phyloP scores from a whole-genome alignment of 371 early-diverging fungal species.

The Umbelopsis sp. region DNA sequence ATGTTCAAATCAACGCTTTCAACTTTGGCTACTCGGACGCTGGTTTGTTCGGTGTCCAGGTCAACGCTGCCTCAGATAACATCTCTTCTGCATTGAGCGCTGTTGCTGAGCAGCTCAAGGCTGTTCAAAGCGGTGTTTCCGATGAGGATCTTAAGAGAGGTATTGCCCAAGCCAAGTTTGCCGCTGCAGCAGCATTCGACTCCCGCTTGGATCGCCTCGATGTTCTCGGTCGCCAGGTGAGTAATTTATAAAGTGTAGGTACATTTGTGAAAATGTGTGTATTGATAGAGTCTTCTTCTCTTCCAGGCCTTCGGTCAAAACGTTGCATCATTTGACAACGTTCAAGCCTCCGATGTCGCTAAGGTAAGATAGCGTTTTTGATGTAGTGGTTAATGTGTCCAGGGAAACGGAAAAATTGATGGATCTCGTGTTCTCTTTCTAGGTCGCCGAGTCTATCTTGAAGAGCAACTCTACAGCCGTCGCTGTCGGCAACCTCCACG shows the following conservation, averaged over 20 bases:
- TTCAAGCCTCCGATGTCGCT: constrained; percentile 66
- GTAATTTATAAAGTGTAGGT: constrained; percentile 18
- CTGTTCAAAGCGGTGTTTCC: constrained; percentile 58
- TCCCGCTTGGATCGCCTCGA: constrained; percentile 63
- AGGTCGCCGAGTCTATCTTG: constrained; percentile 72
- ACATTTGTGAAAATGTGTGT: not conserved
- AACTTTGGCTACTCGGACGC: constrained; percentile 91
- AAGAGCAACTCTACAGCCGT: constrained; percentile 81
- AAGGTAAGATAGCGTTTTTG: constrained; percentile 43
- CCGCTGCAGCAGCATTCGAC: constrained; percentile 66
- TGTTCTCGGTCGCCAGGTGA: constrained; percentile 52
- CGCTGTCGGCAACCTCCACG: constrained; percentile 76
- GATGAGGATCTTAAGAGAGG: constrained; percentile 78
- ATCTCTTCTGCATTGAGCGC: constrained; percentile 66
- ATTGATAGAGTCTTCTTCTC: not conserved
- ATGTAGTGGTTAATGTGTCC: no score
- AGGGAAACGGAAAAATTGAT: no score
- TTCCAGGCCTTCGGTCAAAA: constrained; percentile 53
- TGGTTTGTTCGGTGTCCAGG: constrained; percentile 88
- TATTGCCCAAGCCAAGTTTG: constrained; percentile 85
- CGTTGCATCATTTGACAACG: constrained; percentile 60
- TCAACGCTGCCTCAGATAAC: constrained; percentile 65
- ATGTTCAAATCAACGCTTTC: constrained; percentile 75
- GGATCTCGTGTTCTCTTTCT: no score
- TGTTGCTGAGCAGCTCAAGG: constrained; percentile 72